A percentile compares a stretch with the other conserved stretches of the same genome.
Conservation (phyloP, 2,329 filamentous ascomycete species). For the Aphanocladium album region DNA sequence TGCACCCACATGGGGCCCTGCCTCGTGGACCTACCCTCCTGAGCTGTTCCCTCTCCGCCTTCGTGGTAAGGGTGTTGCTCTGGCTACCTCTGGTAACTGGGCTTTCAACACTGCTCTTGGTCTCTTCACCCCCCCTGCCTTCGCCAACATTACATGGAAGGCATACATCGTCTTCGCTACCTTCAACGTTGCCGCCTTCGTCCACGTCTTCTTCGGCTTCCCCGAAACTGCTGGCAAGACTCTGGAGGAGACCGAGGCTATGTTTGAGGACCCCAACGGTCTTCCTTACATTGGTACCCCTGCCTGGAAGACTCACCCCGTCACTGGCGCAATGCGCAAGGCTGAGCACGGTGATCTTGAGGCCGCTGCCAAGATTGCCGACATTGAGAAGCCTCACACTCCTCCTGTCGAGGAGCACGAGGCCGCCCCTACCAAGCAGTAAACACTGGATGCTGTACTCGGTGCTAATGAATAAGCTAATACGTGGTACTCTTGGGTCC, state of each 20-base stretch:
- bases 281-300: slow-evolving; percentile 27
- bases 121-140: slow-evolving; percentile 33
- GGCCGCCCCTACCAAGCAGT: neutral
- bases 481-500: neutral
- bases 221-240: slow-evolving; percentile 53
- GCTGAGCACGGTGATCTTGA: slow-evolving; percentile 26
- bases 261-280: slow-evolving; percentile 38
- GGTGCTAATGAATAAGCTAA: neutral
- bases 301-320: slow-evolving; percentile 27
- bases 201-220: slow-evolving; percentile 51
- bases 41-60: slow-evolving; percentile 35
- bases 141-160: slow-evolving; percentile 42
- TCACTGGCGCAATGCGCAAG: slow-evolving; percentile 16
- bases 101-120: slow-evolving; percentile 37
- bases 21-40: slow-evolving; percentile 40
- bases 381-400: slow-evolving; percentile 15
- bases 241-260: slow-evolving; percentile 47
- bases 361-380: slow-evolving; percentile 17
- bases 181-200: slow-evolving; percentile 46
- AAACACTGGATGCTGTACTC: neutral
- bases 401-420: slow-evolving; percentile 10
- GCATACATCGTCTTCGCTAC: slow-evolving; percentile 48
- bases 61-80: slow-evolving; percentile 32
- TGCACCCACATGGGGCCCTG: slow-evolving; percentile 44
- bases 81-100: slow-evolving; percentile 33